Evolutionary conservation across 2,329 filamentous ascomycete genomes (phyloP).

Genomic region (Neonectria hederae): DNA sequence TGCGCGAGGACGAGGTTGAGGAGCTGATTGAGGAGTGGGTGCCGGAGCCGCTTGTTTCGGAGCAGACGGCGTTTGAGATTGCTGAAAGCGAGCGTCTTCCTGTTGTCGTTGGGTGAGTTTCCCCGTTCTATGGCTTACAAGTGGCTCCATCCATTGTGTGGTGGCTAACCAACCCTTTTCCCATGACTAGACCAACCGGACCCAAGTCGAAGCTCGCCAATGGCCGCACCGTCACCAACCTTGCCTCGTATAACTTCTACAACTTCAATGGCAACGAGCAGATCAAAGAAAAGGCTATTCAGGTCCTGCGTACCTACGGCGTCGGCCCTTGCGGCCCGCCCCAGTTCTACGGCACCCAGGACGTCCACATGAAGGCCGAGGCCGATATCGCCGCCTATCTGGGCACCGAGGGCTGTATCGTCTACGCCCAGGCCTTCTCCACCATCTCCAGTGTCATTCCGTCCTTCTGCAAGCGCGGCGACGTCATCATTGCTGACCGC

Average conservation of each 20-base stretch:
- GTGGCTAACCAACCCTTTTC: neutral
- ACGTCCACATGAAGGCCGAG: slow-evolving; percentile 97
- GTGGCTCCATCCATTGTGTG: neutral
- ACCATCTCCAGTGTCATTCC: slow-evolving; percentile 98
- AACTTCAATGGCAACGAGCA: slow-evolving; percentile 94
- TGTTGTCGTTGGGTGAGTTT: slow-evolving; percentile 81
- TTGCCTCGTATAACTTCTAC: slow-evolving; percentile 97
- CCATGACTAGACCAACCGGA: slow-evolving; percentile 74
- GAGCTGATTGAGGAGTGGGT: slow-evolving; percentile 97
- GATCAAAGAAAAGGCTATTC: slow-evolving; percentile 94
- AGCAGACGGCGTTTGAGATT: slow-evolving; percentile 79
- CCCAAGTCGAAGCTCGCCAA: slow-evolving; percentile 89
- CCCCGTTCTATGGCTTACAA: neutral
- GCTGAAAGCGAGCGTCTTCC: slow-evolving; percentile 85
- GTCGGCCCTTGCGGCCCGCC: slow-evolving; percentile 97
- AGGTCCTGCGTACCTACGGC: slow-evolving; percentile 92
- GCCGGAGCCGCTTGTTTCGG: slow-evolving; percentile 87
- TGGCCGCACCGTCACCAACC: slow-evolving; percentile 90
- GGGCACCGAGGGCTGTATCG: slow-evolving; percentile 87
- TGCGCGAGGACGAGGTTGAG: slow-evolving; percentile 93
- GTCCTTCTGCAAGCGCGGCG: slow-evolving; percentile 94
- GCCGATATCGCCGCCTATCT: slow-evolving; percentile 91
- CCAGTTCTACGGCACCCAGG: slow-evolving; percentile 97
- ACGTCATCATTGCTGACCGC: slow-evolving; percentile 95
- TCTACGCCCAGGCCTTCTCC: slow-evolving; percentile 96